Conservation (phyloP, 768 basidiomycete genomes). For the Mycena galericulata region DNA sequence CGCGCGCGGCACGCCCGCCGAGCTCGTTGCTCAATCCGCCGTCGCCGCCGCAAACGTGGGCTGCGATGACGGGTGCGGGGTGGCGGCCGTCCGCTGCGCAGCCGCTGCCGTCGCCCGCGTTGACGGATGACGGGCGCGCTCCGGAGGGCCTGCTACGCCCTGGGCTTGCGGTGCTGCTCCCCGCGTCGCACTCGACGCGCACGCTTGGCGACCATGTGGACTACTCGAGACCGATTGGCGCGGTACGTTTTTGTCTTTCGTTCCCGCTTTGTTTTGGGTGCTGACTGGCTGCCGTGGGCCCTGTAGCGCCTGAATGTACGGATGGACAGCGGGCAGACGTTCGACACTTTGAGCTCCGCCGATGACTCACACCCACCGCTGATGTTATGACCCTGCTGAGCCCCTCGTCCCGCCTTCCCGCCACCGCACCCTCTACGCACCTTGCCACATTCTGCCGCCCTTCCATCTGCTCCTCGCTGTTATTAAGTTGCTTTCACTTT, state of each 20-base stretch:
- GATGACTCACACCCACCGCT: no score
- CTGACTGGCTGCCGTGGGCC: background rate
- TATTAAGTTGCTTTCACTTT: no score
- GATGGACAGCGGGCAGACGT: slow-evolving; percentile 23
- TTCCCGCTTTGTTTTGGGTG: background rate
- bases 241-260: background rate
- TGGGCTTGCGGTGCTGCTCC: background rate
- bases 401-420: no score
- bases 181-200: background rate
- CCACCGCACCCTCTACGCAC: no score
- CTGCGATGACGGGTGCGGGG: background rate
- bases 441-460: no score
- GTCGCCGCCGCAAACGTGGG: background rate
- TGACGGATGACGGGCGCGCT: background rate
- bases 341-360: background rate
- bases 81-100: background rate
- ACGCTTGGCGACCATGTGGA: background rate
- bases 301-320: background rate
- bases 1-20: background rate
- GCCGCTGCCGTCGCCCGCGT: slow-evolving; percentile 14
- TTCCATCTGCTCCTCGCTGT: no score
- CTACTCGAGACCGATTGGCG: background rate
- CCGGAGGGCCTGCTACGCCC: background rate
- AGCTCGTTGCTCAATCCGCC: slow-evolving; percentile 29
- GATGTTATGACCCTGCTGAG: no score